These are phyloP conservation scores for Coemansia sp. DNA, from an alignment of 192 early-diverging fungal species.

Conservation along the genomic window DNA sequence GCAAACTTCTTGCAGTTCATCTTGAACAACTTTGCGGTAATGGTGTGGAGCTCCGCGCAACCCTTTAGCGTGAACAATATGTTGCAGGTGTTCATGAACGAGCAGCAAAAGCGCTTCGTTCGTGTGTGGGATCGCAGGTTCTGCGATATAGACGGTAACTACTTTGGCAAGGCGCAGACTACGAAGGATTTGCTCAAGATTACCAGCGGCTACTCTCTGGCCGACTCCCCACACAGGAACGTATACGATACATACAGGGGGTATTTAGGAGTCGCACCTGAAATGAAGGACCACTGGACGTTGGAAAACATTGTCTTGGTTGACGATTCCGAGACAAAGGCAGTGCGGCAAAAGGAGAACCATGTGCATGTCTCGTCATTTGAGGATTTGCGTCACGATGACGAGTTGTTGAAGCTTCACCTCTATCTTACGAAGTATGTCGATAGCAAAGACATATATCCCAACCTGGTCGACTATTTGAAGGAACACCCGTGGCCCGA, in stretches of 20 bases:
- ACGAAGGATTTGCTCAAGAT: constrained; percentile 67
- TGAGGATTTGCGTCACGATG: constrained; percentile 8
- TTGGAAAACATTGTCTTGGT: constrained; percentile 40
- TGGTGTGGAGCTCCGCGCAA: constrained; percentile 75
- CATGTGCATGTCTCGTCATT: constrained; percentile 41
- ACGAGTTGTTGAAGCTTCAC: constrained; percentile 25
- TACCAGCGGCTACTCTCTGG: constrained; percentile 48
- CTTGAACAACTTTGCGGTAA: constrained; percentile 61
- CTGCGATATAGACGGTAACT: constrained; percentile 34
- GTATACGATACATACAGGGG: constrained; percentile 17
- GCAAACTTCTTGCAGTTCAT: constrained; percentile 58
- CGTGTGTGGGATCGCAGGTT: constrained; percentile 64
- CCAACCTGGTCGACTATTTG: constrained; percentile 27
- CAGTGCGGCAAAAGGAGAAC: constrained; percentile 35
- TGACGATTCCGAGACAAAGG: constrained; percentile 49
- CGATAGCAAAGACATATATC: constrained; percentile 7
- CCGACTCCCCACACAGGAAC: constrained; percentile 22
- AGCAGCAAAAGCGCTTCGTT: constrained; percentile 31
- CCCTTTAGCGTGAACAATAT: constrained; percentile 58
- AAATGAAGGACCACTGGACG: constrained; percentile 27
- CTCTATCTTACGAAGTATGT: constrained; percentile 26
- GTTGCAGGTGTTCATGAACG: constrained; percentile 48
- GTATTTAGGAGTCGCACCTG: constrained; percentile 17
- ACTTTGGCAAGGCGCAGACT: constrained; percentile 53
- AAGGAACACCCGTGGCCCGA: constrained; percentile 26